A percentile compares a stretch with the other conserved stretches of the same genome.
phyloP scores from a whole-genome alignment of 305 asterid genomes.

The Fraxinus sp. region DNA sequence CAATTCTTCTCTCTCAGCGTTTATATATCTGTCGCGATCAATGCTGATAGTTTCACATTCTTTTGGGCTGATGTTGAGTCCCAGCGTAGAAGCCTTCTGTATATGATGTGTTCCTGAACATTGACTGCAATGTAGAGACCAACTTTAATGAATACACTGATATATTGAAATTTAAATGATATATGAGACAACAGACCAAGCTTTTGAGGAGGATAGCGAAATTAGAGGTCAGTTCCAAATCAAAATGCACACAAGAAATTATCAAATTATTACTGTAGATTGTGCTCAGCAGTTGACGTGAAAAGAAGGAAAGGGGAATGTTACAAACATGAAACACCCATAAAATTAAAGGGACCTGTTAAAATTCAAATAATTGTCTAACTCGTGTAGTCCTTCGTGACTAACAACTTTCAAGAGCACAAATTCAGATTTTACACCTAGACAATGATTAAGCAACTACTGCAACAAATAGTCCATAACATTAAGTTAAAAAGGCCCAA shows the following conservation, averaged over 20 bases:
- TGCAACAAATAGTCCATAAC: not conserved
- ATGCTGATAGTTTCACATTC: conserved; percentile 34
- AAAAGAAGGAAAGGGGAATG: not conserved
- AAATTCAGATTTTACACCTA: not conserved
- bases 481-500: not conserved
- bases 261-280: not conserved
- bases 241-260: not conserved
- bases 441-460: not conserved
- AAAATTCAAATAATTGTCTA: not conserved
- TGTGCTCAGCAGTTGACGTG: not conserved
- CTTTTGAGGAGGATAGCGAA: not conserved
- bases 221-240: not conserved
- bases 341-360: not conserved
- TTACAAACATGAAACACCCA: not conserved
- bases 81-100: conserved; percentile 86
- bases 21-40: not conserved
- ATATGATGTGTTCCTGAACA: conserved; percentile 83
- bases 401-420: not conserved
- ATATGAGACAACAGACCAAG: not conserved
- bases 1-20: not conserved
- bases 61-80: conserved; percentile 40
- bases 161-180: not conserved
- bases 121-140: conserved; percentile 49
- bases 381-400: not conserved
- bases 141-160: not conserved